These are phyloP conservation scores for Lagenidium sp. DNA, from an alignment of 352 stramenopile genomes.

Conservation along the genomic window DNA sequence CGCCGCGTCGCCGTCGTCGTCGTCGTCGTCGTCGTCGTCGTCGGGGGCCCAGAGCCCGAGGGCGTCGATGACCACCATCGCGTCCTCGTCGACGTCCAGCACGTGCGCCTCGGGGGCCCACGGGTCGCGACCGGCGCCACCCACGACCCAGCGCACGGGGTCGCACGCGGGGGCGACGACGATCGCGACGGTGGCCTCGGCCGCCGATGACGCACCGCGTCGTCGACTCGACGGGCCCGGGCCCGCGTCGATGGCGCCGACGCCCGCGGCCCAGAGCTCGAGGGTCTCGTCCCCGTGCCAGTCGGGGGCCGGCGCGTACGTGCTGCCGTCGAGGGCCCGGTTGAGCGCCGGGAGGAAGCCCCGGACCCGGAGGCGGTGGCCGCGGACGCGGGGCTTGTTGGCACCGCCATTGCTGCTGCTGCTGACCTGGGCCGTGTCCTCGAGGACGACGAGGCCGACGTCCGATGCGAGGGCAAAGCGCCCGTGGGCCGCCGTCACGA, in stretches of 20 bases:
- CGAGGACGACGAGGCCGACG: background rate
- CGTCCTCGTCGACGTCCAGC: slow-evolving; percentile 32
- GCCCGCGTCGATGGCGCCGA: background rate
- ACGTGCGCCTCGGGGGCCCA: slow-evolving; percentile 4
- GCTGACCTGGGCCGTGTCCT: background rate
- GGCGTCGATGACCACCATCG: slow-evolving; percentile 24
- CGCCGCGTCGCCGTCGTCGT: slow-evolving; percentile 24
- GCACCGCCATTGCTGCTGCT: background rate
- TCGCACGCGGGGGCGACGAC: slow-evolving; percentile 50
- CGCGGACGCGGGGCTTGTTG: slow-evolving; percentile 7
- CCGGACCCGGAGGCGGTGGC: slow-evolving; percentile 26
- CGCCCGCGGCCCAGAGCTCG: slow-evolving; percentile 14
- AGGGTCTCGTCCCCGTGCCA: slow-evolving; percentile 54
- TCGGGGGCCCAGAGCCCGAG: slow-evolving; percentile 15
- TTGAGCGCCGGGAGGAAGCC: slow-evolving; percentile 50
- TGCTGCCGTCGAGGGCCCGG: slow-evolving; percentile 30
- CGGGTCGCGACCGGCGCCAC: background rate
- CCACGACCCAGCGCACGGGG: slow-evolving; percentile 22
- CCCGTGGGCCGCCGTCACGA: background rate
- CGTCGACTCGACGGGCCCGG: background rate
- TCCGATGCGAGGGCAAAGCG: background rate
- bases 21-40: background rate
- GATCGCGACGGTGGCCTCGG: slow-evolving; percentile 22
- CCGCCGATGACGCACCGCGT: too few species aligned
- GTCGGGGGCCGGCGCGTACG: slow-evolving; percentile 34